A percentile compares a stretch with the other conserved stretches of the same genome.
Conservation (phyloP, 2,329 filamentous ascomycete species). For the Curvularia lunata region DNA sequence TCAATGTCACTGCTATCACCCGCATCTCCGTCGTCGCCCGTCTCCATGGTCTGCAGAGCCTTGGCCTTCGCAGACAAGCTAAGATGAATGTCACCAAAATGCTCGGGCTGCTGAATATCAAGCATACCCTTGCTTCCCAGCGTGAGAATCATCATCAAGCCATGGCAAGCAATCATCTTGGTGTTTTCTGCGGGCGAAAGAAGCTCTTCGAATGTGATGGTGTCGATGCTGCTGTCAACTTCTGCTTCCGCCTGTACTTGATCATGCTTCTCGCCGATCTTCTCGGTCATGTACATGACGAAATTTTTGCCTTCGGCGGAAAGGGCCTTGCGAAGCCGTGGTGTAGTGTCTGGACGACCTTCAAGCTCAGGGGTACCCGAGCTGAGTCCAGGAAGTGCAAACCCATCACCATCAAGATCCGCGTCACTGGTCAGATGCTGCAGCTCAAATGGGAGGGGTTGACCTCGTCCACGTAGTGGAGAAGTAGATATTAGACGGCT, state of each 20-base stretch:
- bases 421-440: slow-evolving; percentile 40
- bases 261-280: slow-evolving; percentile 49
- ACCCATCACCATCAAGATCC: slow-evolving; percentile 34
- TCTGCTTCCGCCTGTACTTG: slow-evolving; percentile 24
- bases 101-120: slow-evolving; percentile 64
- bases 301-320: slow-evolving; percentile 69
- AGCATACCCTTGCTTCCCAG: slow-evolving; percentile 66
- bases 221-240: slow-evolving; percentile 35
- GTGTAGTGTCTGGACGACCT: slow-evolving; percentile 20
- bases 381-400: slow-evolving; percentile 23
- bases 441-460: slow-evolving; percentile 35
- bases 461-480: slow-evolving; percentile 63
- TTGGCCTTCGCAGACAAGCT: slow-evolving; percentile 33
- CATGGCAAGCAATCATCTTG: slow-evolving; percentile 67
- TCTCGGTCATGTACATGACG: slow-evolving; percentile 62
- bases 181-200: slow-evolving; percentile 64
- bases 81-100: slow-evolving; percentile 50
- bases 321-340: slow-evolving; percentile 59
- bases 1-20: not conserved
- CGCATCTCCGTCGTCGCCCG: slow-evolving; percentile 16
- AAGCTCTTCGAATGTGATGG: slow-evolving; percentile 71
- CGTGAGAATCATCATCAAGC: slow-evolving; percentile 50
- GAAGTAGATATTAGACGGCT: slow-evolving; percentile 65
- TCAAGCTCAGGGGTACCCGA: slow-evolving; percentile 25
- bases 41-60: slow-evolving; percentile 21